Base-by-base conservation (phyloP, 306 rosid species). In the Rubus idaeus region DNA sequence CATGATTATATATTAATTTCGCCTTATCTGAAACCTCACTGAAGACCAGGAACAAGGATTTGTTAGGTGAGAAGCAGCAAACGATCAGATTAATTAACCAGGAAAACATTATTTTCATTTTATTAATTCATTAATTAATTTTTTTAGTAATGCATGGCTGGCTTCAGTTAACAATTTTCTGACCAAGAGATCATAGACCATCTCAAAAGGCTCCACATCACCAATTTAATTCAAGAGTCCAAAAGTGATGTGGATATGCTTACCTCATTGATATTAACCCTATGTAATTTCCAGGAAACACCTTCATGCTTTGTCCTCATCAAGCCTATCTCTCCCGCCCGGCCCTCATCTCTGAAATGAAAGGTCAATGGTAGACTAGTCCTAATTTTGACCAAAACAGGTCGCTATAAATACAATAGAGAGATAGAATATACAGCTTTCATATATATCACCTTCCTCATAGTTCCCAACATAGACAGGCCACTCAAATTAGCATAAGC, bases 211-310 rank as follows among this genome's bases (percentile, higher is more conserved):
- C 45, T 72, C 83, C 77, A 72, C 79, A 68, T 35, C 64, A 53
- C 69, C 70, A 51, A 73, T 81, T 30, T 5, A 17, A 66, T 20
- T 51, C 52, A 26, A 74, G 46, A 65, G 73, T 85, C 81, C 76
- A 35, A 78, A 41, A 26, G 71, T 75, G 76, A 71, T 40, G 47
- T 58, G 3, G 74, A 77, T 57, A 39, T 53, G 77, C 64, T 72
- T 72, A 72, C 68, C 65, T 70, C 77, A 73, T 75, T 71, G 64
- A 45, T 3, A 39, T 10, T 5, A 78, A 79, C 80, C 67, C 45
- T n/a, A 75, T 11, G 92, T 49, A 83, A 41, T 75, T 91, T 91
- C 97, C 81, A 8, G 79, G 94, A 91, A 91, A 58, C 86, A 75
- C 60, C 77, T 3, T 60, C 17, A 70, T 60, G 17, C 88, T 82